Conservation (phyloP, 139 green algal species). For the Chlamydomonas incerta region DNA sequence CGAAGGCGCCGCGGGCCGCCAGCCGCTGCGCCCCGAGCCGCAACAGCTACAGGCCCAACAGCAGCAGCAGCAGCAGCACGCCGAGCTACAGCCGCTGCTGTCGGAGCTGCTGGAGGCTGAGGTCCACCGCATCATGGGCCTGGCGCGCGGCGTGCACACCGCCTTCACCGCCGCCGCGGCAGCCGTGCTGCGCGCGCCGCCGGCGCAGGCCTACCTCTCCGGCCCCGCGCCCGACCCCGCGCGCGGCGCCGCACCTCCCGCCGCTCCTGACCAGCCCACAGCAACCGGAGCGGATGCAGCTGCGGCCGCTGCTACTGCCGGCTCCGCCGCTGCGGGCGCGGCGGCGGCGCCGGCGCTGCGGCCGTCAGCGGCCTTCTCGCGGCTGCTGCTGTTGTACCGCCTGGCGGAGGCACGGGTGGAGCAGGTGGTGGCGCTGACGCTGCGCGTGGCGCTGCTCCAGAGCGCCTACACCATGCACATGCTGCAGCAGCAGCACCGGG, state of each 20-base stretch:
- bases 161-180: not conserved
- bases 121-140: not conserved
- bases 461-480: constrained; percentile 6
- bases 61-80: not conserved
- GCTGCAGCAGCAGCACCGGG: constrained; percentile 12
- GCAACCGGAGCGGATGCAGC: too few relatives aligned
- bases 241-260: too few relatives aligned
- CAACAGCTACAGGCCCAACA: too few relatives aligned
- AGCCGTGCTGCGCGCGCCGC: not conserved
- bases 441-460: constrained; percentile 8
- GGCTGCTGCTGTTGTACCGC: constrained; percentile 22
- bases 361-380: not conserved
- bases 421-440: constrained; percentile 2
- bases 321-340: too few relatives aligned
- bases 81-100: not conserved
- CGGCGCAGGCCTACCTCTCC: too few relatives aligned
- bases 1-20: too few relatives aligned
- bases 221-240: too few relatives aligned
- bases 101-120: not conserved
- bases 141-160: not conserved
- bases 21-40: too few relatives aligned
- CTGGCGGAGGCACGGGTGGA: constrained; percentile 11
- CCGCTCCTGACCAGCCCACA: too few relatives aligned
- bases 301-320: too few relatives aligned
- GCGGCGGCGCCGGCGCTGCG: not conserved